Percentiles rank a stretch among this genome's conserved stretches.
Conservation (phyloP, 352 stramenopile species). For the Pythium coloratum region DNA sequence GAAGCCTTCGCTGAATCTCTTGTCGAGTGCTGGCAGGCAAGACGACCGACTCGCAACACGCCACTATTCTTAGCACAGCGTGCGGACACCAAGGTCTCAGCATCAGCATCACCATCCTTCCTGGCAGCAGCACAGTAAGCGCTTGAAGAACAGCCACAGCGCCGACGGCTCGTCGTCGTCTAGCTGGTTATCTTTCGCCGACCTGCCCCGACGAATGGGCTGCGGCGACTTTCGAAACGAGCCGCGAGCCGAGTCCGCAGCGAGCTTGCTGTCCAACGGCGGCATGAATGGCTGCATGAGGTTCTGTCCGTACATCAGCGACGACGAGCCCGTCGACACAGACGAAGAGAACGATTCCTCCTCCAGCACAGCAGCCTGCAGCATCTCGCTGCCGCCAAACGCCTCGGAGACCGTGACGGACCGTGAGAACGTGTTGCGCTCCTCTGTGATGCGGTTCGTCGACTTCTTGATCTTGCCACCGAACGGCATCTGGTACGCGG, state of each 20-base stretch:
- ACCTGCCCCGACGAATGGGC: constrained; percentile 17
- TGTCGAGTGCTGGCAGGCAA: not conserved
- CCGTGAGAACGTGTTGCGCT: constrained; percentile 78
- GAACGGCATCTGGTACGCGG: constrained; percentile 79
- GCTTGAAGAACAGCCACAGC: constrained; percentile 31
- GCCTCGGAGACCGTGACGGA: constrained; percentile 80
- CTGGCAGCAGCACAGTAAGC: constrained; percentile 40
- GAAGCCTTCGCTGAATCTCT: not conserved
- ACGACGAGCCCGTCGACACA: constrained; percentile 35
- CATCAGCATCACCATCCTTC: not conserved
- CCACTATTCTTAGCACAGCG: constrained; percentile 13
- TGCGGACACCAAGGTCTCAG: not conserved
- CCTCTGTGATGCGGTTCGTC: constrained; percentile 78
- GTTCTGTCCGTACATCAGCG: constrained; percentile 28
- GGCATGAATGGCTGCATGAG: constrained; percentile 27
- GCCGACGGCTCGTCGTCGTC: constrained; percentile 11
- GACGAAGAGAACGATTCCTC: constrained; percentile 27
- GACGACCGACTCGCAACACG: not conserved
- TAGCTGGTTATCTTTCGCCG: constrained; percentile 1
- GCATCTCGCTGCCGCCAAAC: constrained; percentile 47
- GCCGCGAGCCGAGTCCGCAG: constrained; percentile 3
- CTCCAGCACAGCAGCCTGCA: constrained; percentile 12
- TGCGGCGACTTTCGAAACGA: constrained; percentile 14
- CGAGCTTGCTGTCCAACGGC: constrained; percentile 12
- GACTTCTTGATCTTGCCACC: constrained; percentile 80